Base-by-base conservation (phyloP, 1,139 yeast species). In the Torulaspora globosa region DNA sequence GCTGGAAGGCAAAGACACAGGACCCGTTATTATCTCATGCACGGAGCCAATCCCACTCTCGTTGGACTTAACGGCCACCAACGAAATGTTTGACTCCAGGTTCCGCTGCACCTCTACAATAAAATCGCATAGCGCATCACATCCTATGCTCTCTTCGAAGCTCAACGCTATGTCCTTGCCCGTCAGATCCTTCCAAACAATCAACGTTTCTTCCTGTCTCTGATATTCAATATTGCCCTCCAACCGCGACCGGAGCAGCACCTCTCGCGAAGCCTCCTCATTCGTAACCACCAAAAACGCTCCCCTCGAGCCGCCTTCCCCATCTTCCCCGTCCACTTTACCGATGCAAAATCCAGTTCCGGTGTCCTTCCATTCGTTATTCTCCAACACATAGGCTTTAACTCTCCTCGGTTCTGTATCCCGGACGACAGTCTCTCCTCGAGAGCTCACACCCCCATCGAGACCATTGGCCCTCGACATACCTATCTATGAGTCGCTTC, bases 291-390 rank as follows among this genome's bases (percentile, higher is more conserved):
- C 63, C 47, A 90, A 76, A 59, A 70, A 82, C 1, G 96, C 67
- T 16, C 38, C 39, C n/a, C 38, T 43, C 8, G 46, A 16, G 18
- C 11, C 50, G 2, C 49, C 54, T 3, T 54, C 58, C 10, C 49
- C 50, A 6, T 31, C 19, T 12, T 49, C 24, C 8, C 11, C 40
- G 21, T 31, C 43, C 42, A 34, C 37, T 40, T 10, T 59, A 3
- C 97, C 97, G 36, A 77, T 75, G 59, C 96, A 89, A 63, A 78
- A 84, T 0, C 98, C 98, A 0, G 97, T 89, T 12, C 97, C 98
- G 45, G 85, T 80, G 63, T 90, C 97, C 37, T 82, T 72, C 98
- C 98, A 92, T 58, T 79, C 85, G 48, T 84, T 90, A 31, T 84
- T 84, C 44, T 80, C 82, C 44, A 92, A 71, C 28, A 86, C 74